Base-by-base conservation (phyloP, 768 basidiomycete genomes). In the Trichaptum fuscoviolaceum region DNA sequence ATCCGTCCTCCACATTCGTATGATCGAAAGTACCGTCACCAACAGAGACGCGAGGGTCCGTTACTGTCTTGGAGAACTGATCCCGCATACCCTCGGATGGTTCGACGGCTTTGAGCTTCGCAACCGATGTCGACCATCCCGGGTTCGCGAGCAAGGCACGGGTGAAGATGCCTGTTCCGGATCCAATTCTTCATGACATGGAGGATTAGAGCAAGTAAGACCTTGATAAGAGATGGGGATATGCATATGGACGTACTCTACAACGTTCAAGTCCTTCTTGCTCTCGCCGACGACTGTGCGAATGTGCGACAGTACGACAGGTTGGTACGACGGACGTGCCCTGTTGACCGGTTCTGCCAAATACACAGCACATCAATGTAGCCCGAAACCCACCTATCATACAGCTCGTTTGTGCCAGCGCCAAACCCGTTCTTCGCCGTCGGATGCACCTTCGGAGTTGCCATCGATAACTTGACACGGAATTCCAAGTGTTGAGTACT, bases 161-260 rank as follows among this genome's bases (percentile, higher is more conserved):
- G 12, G 94, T 93, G 75, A 95, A 96, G 65, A 97, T 87, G 17
- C 95, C 95, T 1, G 93, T 95, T 26, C 95, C 95, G 6, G 90
- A 79, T 12, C 93, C 95, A 35, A 93, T 83, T 73, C 92, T 94
- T 69, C 65, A 61, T 68, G 63, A 69, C 30, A 65, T 65, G n/a
- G 35, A 23, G n/a, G 30, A 58, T 27, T 35, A 17, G 63, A 58
- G 42, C 42, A 20, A 12, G 42, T 59, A n/a, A 63, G 58, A 20
- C 36, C 2, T 18, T 63, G 17, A 62, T 30, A n/a, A 62, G 59
- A n/a, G n/a, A n/a, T n/a, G n/a, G n/a, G n/a, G n/a, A n/a, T n/a
- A n/a, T n/a, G n/a, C n/a, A n/a, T n/a, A n/a, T 20, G 26, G 42
- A 75, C 87, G 69, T 71, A 92, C 92, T 93, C 92, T 67, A 87